phyloP scores from a whole-genome alignment of 2,329 filamentous ascomycete genomes.

The Nemania abortiva region DNA sequence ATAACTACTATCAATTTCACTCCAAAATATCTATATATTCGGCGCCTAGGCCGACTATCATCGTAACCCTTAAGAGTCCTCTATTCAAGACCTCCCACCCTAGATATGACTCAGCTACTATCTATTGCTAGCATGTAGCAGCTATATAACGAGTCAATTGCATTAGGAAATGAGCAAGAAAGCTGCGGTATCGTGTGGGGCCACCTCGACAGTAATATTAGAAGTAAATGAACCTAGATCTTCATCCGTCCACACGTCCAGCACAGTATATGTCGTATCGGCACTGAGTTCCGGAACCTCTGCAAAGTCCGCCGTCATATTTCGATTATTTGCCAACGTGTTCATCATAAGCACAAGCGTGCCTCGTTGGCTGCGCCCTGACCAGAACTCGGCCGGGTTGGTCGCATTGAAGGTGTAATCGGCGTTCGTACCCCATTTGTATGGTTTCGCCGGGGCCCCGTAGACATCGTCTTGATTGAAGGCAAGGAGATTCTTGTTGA shows the following conservation, averaged over 20 bases:
- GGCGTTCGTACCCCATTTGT: conserved; percentile 62
- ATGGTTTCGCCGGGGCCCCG: conserved; percentile 59
- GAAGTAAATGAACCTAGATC: conserved; percentile 49
- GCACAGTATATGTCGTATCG: conserved; percentile 53
- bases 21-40: too few species aligned
- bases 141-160: neutral
- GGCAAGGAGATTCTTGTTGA: conserved; percentile 55
- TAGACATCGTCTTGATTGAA: conserved; percentile 61
- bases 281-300: conserved; percentile 58
- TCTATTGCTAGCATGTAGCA: neutral
- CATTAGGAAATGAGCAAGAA: conserved; percentile 27
- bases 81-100: neutral
- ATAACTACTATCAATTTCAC: too few species aligned
- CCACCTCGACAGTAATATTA: conserved; percentile 25
- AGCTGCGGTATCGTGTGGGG: conserved; percentile 34
- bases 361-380: conserved; percentile 57
- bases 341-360: conserved; percentile 64
- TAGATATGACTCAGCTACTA: neutral
- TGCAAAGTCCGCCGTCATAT: conserved; percentile 55
- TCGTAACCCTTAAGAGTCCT: too few species aligned
- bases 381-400: conserved; percentile 64
- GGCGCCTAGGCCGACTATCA: too few species aligned
- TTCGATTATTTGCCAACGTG: conserved; percentile 50
- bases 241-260: conserved; percentile 61
- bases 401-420: conserved; percentile 63